Conservation (phyloP, 2,329 filamentous ascomycete species). For the Lecanicillium sp. region DNA sequence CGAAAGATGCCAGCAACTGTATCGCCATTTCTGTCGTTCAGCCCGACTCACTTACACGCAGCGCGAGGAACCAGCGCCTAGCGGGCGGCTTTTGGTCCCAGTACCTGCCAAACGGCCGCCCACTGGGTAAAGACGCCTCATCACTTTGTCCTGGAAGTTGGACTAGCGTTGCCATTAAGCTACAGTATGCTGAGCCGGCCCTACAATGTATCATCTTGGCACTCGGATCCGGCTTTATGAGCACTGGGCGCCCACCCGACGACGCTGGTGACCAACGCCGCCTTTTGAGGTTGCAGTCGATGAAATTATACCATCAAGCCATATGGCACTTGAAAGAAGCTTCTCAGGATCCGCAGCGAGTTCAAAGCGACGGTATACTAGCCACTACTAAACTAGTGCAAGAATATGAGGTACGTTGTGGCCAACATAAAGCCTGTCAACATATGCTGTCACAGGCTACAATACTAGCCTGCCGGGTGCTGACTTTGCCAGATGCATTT, state of each 20-base stretch:
- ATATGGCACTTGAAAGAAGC: slow-evolving; percentile 1
- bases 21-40: background rate
- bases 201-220: background rate
- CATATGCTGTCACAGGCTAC: background rate
- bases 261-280: background rate
- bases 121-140: background rate
- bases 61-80: background rate
- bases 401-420: background rate
- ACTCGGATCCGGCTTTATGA: background rate
- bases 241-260: background rate
- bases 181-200: background rate
- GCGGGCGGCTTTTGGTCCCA: background rate
- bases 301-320: background rate
- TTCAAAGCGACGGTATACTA: slow-evolving; percentile 1
- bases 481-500: too few relatives aligned
- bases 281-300: background rate
- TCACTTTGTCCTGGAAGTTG: background rate
- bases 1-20: background rate
- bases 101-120: background rate
- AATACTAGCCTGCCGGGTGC: too few relatives aligned
- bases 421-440: background rate
- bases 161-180: background rate
- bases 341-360: background rate
- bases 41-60: background rate
- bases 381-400: slow-evolving; percentile 1